Percentiles rank a stretch among this genome's conserved stretches.
phyloP scores from a whole-genome alignment of 2,329 filamentous ascomycete species.

The Remersonia thermophila region DNA sequence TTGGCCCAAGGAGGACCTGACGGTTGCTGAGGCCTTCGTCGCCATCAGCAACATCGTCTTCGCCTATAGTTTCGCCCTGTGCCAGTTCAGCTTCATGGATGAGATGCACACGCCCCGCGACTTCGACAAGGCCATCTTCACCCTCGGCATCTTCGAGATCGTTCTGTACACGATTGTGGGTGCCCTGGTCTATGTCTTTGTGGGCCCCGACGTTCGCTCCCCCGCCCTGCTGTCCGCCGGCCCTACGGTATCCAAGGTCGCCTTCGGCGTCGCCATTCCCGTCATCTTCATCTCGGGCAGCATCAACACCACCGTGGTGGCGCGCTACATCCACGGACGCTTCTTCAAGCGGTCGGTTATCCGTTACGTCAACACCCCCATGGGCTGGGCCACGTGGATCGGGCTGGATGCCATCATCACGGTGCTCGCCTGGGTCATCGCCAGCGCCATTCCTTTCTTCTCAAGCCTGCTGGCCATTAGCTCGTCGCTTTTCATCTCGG shows the following conservation, averaged over 20 bases:
- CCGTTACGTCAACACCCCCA: slow-evolving; percentile 35
- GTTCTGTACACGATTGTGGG: slow-evolving; percentile 55
- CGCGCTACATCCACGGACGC: slow-evolving; percentile 34
- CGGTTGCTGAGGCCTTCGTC: slow-evolving; percentile 44
- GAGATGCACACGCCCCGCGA: slow-evolving; percentile 38
- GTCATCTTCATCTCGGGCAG: slow-evolving; percentile 66
- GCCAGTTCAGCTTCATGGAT: slow-evolving; percentile 41
- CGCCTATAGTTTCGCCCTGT: slow-evolving; percentile 48
- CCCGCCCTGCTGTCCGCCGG: slow-evolving; percentile 58
- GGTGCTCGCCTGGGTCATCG: slow-evolving; percentile 56
- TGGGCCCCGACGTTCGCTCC: slow-evolving; percentile 48
- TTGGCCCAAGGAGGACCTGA: slow-evolving; percentile 33
- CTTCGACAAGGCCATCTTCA: slow-evolving; percentile 42
- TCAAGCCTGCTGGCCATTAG: slow-evolving; percentile 48
- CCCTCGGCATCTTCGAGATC: slow-evolving; percentile 51
- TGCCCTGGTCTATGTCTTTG: slow-evolving; percentile 56
- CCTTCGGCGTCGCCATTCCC: slow-evolving; percentile 57
- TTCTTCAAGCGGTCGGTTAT: slow-evolving; percentile 31
- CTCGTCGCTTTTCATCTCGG: slow-evolving; percentile 38
- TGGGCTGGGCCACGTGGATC: slow-evolving; percentile 41
- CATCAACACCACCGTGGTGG: slow-evolving; percentile 45
- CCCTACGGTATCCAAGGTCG: slow-evolving; percentile 47
- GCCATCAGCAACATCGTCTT: slow-evolving; percentile 58
- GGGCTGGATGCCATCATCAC: slow-evolving; percentile 45
- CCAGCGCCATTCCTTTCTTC: slow-evolving; percentile 63